Evolutionary conservation across 2,329 filamentous ascomycete species (phyloP), one percentile per base, ranked within the genome.

Genomic region (Botrytis aclada): DNA sequence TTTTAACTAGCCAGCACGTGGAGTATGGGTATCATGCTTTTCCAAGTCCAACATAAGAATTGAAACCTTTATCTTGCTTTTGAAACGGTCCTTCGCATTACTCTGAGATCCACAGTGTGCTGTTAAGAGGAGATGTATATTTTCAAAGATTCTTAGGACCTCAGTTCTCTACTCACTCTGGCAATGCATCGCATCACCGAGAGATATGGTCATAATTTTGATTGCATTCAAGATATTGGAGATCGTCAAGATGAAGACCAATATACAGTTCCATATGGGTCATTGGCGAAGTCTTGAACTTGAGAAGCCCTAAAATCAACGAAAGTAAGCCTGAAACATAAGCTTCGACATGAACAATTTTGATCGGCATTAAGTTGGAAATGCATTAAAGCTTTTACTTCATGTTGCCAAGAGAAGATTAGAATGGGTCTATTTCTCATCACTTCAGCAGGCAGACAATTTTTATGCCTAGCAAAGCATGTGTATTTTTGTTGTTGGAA

Each of bases 171-270:
- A 20, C 20, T 47, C 18, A 25, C 45, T 9, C 20, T 25, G 41
- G 41, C 41, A 43, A 43, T 43, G 47, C 25, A n/a, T 51, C 25
- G 25, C 25, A 51, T 4, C 4, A n/a, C 47, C 22, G 22, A 25
- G 47, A 51, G 47, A 51, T 25, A 20, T 10, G 12, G 6, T 29
- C 14, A 5, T n/a, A 54, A n/a, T 16, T 18, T 14, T 54, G 14
- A 54, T 54, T 29, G 51, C 25, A 16, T 29, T 14, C 51, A 54
- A 7, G 14, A 54, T 54, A 16, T 0, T 54, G 18, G 51, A 7
- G 5, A 54, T 29, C 51, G 3, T 18, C 12, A n/a, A 29, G 51
- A 18, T n/a, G 3, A 0, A 16, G 1, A 8, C 25, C n/a, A 1
- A 20, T 16, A 34, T 2, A 20, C 8, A 10, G 7, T 2, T 18